Percentiles rank a stretch among this genome's conserved stretches.
Conservation (phyloP, 768 basidiomycete genomes). For the Psilocybe tampanensis region DNA sequence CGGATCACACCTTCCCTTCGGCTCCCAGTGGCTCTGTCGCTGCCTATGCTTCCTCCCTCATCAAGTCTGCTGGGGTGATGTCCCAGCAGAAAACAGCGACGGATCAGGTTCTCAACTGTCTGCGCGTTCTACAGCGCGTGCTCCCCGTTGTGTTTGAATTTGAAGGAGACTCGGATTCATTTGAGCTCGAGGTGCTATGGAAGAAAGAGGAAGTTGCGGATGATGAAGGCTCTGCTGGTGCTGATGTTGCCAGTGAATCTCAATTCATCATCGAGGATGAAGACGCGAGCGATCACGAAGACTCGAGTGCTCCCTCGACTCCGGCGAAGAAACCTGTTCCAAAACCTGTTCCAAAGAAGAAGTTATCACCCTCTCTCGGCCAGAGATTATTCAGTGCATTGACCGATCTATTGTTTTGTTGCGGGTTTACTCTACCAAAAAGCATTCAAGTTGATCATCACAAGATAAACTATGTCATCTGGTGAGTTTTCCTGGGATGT, state of each 20-base stretch:
- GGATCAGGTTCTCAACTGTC: conserved; percentile 88
- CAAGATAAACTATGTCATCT: conserved; percentile 86
- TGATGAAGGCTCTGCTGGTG: conserved; percentile 18
- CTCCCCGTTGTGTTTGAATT: conserved; percentile 88
- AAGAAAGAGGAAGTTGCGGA: conserved; percentile 57
- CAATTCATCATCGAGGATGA: conserved; percentile 95
- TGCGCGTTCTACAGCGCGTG: conserved; percentile 88
- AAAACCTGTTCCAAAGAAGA: conserved; percentile 33
- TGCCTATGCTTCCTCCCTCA: conserved; percentile 70
- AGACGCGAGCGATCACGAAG: conserved; percentile 52
- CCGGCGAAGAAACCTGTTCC: conserved; percentile 27
- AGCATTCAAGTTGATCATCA: conserved; percentile 77
- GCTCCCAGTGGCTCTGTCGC: conserved; percentile 55
- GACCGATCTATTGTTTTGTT: conserved; percentile 90
- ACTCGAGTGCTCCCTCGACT: conserved; percentile 13
- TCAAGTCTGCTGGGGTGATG: conserved; percentile 52
- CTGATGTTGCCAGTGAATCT: conserved; percentile 26
- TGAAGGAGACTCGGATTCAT: conserved; percentile 67
- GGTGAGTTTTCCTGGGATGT: conserved; percentile 49
- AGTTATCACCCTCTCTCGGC: conserved; percentile 71
- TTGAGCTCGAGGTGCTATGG: conserved; percentile 88
- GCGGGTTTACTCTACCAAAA: conserved; percentile 88
- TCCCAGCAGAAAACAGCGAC: conserved; percentile 65
- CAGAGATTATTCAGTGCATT: conserved; percentile 79
- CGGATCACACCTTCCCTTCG: conserved; percentile 81